Evolutionary conservation across 73 alveolate species (phyloP), one percentile per base, ranked within the genome.

Genomic region (Paramecium biaurelia): DNA sequence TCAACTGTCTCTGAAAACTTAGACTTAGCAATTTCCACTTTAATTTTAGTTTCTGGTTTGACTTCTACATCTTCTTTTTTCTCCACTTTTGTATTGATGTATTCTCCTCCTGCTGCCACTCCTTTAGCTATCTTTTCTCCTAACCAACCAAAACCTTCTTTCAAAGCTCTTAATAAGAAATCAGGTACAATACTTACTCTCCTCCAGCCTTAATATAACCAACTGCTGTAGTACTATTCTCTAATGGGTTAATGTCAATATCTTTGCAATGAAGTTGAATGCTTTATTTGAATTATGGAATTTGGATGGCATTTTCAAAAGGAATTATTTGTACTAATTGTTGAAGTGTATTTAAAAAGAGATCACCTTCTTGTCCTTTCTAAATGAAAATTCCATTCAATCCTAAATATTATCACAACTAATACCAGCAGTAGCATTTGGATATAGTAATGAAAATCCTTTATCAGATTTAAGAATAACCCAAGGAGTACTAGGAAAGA

Each of bases 131-230:
- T 23, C 32, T 79, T 79, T 20, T 79, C 90, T n/a, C 90, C 90
- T 20, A 79, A 24, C 90, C 90, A 79, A 41, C 3, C n/a, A 41
- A 79, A 79, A 4, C 90, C 90, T 79, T 79, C 90, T 42, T 79
- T 79, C 45, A 79, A 79, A 11, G 90, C 90, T 42, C 90, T 79
- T 20, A 35, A 72, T 12, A 24, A 79, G 20, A 79, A 18, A 53
- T 53, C 68, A 53, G 20, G 24, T 12, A 30, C 18, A 9, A 43
- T n/a, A 37, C 34, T 30, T 79, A 79, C 90, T 42, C 90, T 42
- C 90, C 90, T 42, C 90, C 90, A 43, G 76, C 72, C 43, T 79
- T 79, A 10, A 79, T 79, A 23, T 79, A 79, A 23, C 90, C 90
- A 2, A 47, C 90, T 38, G 72, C 90, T 42, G 56, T 63, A 43